Evolutionary conservation across 2,329 filamentous ascomycete species (phyloP), one percentile per base, ranked within the genome.

Genomic region (Decorospora gaudefroyi): DNA sequence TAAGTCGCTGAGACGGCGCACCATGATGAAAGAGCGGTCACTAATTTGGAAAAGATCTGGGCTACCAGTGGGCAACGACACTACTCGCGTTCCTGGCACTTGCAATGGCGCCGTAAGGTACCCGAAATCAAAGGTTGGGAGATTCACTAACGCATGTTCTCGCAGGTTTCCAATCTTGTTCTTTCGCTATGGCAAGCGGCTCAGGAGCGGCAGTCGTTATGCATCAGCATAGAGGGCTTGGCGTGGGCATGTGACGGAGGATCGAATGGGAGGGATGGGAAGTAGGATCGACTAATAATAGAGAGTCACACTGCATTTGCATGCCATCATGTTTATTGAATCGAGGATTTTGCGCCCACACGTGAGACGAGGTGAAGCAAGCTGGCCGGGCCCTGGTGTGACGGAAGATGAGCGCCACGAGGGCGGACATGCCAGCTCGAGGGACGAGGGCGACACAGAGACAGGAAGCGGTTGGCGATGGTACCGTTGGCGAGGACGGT

Each of bases 11-110:
- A 53, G 55, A 57, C 21, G 38, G 47, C 23, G 51, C 39, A 49
- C 47, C 37, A 36, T 42, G 43, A 46, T 50, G 65, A 72, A 74
- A 68, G 69, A 62, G 71, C 73, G 72, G 73, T 75, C 68, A 74
- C 71, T 74, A 61, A 70, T 64, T 34, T 49, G 59, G 61, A 57
- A 57, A 55, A 61, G 64, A 64, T 68, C 49, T 78, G 43, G 75
- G 76, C 32, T 76, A 76, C 58, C 75, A 77, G 52, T 78, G 76
- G 76, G 76, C 76, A 39, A 72, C 70, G 42, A 71, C 69, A 13
- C 38, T 77, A 43, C 70, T 78, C 27, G 72, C 67, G 37, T 77
- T 77, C 61, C 64, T 78, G 47, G 73, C 75, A 12, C 66, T 78
- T 23, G 74, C 71, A 12, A 76, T 78, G 74, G 70, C 72, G 45